phyloP scores from a whole-genome alignment of 2,329 filamentous ascomycete species.

The Fusarium sp. region DNA sequence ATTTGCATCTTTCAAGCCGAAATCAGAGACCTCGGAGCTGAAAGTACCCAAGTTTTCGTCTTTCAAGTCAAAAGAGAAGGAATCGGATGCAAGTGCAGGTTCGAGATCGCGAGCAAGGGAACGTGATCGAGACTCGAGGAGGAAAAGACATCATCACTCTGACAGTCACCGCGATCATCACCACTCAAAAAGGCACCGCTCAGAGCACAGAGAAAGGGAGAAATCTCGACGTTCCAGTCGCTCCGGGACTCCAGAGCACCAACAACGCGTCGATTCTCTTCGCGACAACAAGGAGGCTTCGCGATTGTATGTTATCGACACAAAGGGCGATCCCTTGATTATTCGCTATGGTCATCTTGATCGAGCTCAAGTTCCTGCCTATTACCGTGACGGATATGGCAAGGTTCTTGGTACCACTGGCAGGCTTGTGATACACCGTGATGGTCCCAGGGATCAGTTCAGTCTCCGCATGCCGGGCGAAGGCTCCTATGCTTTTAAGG shows the following conservation, averaged over 20 bases:
- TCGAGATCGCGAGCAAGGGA: conserved; percentile 27
- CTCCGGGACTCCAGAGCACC: conserved; percentile 16
- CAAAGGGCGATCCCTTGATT: conserved; percentile 81
- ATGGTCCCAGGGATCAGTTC: conserved; percentile 68
- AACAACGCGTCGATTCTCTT: conserved; percentile 1
- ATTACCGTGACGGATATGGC: conserved; percentile 76
- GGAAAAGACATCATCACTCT: conserved; percentile 36
- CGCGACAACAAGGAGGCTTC: conserved; percentile 31
- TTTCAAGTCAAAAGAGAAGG: conserved; percentile 66
- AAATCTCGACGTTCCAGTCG: conserved; percentile 2
- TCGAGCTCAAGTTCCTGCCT: conserved; percentile 76
- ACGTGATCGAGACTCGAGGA: conserved; percentile 33
- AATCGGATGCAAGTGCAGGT: conserved; percentile 46
- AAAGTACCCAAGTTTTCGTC: conserved; percentile 76
- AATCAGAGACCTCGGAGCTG: conserved; percentile 24
- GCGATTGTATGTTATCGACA: conserved; percentile 72
- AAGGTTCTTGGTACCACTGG: conserved; percentile 74
- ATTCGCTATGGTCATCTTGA: conserved; percentile 80
- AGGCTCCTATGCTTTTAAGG: conserved; percentile 43
- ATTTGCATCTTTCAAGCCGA: conserved; percentile 76
- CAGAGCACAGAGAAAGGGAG: conserved; percentile 27
- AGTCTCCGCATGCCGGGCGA: conserved; percentile 60
- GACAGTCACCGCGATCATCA: conserved; percentile 30
- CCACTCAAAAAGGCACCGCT: conserved; percentile 30
- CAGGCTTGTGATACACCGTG: conserved; percentile 74